Conservation (phyloP, 1,284 basidiomycete species). For the Cystobasidium slooffiae region DNA sequence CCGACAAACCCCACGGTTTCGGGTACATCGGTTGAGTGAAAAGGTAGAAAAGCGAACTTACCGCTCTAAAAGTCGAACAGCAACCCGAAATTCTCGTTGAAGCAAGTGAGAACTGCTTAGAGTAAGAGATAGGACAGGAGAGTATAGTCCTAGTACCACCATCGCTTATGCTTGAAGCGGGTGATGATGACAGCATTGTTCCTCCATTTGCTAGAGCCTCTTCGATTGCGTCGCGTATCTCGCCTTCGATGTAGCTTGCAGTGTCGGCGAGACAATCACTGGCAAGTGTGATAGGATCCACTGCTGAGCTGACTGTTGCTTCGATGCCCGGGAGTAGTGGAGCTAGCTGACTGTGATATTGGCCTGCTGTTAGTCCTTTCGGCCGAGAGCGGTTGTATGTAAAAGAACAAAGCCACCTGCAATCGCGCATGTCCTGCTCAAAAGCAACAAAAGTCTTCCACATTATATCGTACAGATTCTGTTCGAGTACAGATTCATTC, state of each 20-base stretch:
- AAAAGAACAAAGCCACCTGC: slow-evolving; percentile 20
- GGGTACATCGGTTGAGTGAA: not conserved
- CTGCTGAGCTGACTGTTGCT: slow-evolving; percentile 30
- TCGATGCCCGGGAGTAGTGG: slow-evolving; percentile 33
- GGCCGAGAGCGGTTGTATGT: not conserved
- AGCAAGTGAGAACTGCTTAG: slow-evolving; percentile 39
- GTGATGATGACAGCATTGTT: not conserved
- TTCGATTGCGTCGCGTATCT: slow-evolving; percentile 39
- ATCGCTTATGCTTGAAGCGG: slow-evolving; percentile 19
- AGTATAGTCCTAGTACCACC: slow-evolving; percentile 10
- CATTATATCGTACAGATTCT: slow-evolving; percentile 38
- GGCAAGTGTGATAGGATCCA: slow-evolving; percentile 35
- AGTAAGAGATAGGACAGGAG: slow-evolving; percentile 27
- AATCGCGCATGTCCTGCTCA: slow-evolving; percentile 41
- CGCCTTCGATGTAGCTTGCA: slow-evolving; percentile 35
- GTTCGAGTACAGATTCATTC: slow-evolving; percentile 29
- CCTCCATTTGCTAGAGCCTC: slow-evolving; percentile 26
- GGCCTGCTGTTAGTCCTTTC: not conserved
- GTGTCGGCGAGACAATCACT: slow-evolving; percentile 29
- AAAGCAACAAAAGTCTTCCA: slow-evolving; percentile 44
- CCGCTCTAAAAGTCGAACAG: slow-evolving; percentile 41
- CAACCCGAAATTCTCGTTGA: slow-evolving; percentile 30
- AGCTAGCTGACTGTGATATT: slow-evolving; percentile 15
- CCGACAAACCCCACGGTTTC: not conserved
- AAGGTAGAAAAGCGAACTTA: slow-evolving; percentile 1